phyloP scores from a whole-genome alignment of 192 early-diverging fungal species.

The Umbelopsis ramanniana region DNA sequence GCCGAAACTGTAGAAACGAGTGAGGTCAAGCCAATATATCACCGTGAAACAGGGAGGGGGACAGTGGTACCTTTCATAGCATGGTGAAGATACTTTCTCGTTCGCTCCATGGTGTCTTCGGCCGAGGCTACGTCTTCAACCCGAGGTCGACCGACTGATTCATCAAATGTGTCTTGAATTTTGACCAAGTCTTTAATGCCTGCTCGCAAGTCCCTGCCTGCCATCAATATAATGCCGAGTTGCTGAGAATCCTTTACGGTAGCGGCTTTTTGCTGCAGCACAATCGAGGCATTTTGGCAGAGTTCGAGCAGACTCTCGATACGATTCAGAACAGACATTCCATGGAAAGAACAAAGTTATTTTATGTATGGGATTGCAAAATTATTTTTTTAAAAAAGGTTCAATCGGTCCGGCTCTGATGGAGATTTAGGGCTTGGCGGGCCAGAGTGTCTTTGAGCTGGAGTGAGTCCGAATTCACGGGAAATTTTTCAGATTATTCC shows the following conservation, averaged over 20 bases:
- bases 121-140: slow-evolving; percentile 9
- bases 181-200: slow-evolving; percentile 34
- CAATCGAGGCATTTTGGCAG: slow-evolving; percentile 5
- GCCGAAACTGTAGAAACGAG: not conserved
- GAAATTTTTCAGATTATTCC: too few relatives aligned
- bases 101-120: slow-evolving; percentile 24
- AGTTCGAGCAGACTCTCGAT: slow-evolving; percentile 13
- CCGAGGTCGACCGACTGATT: not conserved
- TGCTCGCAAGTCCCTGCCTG: slow-evolving; percentile 20
- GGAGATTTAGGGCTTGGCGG: too few relatives aligned
- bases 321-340: slow-evolving; percentile 19
- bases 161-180: slow-evolving; percentile 34
- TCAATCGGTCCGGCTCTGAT: too few relatives aligned
- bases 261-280: slow-evolving; percentile 5
- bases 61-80: slow-evolving; percentile 21
- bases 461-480: too few relatives aligned
- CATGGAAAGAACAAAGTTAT: not conserved
- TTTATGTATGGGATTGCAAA: not conserved
- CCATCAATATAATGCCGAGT: not conserved
- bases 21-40: not conserved
- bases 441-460: too few relatives aligned
- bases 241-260: not conserved
- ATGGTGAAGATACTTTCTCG: slow-evolving; percentile 14
- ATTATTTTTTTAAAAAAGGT: not conserved
- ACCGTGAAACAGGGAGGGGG: not conserved